Conservation (phyloP, 2,329 filamentous ascomycete genomes). For the Cercospora sp. region DNA sequence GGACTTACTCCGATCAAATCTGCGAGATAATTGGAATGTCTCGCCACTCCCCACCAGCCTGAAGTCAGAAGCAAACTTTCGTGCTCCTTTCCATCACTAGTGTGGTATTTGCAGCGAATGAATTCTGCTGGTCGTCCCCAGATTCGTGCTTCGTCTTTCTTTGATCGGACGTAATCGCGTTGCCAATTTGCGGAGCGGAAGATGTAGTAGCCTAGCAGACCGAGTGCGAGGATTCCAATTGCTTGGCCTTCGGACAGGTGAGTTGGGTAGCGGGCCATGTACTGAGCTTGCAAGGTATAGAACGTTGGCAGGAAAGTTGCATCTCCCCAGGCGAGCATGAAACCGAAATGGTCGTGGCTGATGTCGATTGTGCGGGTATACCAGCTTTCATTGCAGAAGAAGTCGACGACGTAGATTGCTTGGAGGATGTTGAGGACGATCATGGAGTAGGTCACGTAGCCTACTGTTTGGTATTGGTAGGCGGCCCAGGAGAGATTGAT, state of each 20-base stretch:
- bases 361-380: slow-evolving; percentile 29
- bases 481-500: slow-evolving; percentile 26
- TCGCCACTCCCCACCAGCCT: slow-evolving; percentile 27
- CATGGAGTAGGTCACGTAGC: slow-evolving; percentile 26
- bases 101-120: slow-evolving; percentile 24
- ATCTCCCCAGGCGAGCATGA: slow-evolving; percentile 29
- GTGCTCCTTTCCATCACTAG: slow-evolving; percentile 24
- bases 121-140: slow-evolving; percentile 27
- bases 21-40: slow-evolving; percentile 28
- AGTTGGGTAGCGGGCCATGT: slow-evolving; percentile 27
- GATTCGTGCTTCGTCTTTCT: slow-evolving; percentile 19
- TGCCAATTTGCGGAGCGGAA: slow-evolving; percentile 26
- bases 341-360: slow-evolving; percentile 30
- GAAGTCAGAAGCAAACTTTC: slow-evolving; percentile 22
- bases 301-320: slow-evolving; percentile 27
- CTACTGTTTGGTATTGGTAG: slow-evolving; percentile 23
- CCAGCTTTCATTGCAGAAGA: slow-evolving; percentile 28
- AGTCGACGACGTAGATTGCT: slow-evolving; percentile 26
- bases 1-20: slow-evolving; percentile 22
- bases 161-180: slow-evolving; percentile 23
- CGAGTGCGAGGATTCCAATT: slow-evolving; percentile 17
- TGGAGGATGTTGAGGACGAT: slow-evolving; percentile 24
- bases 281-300: slow-evolving; percentile 28
- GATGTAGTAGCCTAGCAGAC: slow-evolving; percentile 22
- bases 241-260: slow-evolving; percentile 20